Percentiles rank a stretch among this genome's conserved stretches.
Conservation (phyloP, 257 asterid species). For the Capsicum pubescens region DNA sequence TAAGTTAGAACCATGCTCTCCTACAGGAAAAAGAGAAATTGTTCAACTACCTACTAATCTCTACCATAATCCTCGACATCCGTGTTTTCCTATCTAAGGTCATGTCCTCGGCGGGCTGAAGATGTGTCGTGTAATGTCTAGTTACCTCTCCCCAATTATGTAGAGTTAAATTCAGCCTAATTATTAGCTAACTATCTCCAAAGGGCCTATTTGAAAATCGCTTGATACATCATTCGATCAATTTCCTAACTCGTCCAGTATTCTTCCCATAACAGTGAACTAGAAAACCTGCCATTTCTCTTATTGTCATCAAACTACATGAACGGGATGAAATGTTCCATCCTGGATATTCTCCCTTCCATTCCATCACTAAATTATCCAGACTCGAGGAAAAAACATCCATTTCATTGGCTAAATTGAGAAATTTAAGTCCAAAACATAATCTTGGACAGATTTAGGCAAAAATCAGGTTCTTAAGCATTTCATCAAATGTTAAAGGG, state of each 20-base stretch:
- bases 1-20: too few species aligned
- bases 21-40: too few species aligned
- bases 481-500: not conserved
- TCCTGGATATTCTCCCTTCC: not conserved
- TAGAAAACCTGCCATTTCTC: not conserved
- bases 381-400: not conserved
- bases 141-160: not conserved
- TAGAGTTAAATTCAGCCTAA: not conserved
- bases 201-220: not conserved
- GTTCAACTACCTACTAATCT: too few species aligned
- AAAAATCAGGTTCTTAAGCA: not conserved
- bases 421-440: constrained; percentile 1
- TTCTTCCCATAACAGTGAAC: not conserved
- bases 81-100: too few species aligned
- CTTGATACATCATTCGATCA: not conserved
- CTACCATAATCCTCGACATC: too few species aligned
- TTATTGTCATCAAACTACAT: not conserved
- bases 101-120: too few species aligned
- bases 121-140: too few species aligned
- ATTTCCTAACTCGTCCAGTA: not conserved
- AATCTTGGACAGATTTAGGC: not conserved
- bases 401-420: not conserved
- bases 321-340: not conserved
- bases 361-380: not conserved
- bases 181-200: constrained; percentile 8